Conservation (phyloP, 1,284 basidiomycete genomes). For the Kwoniella shivajii region DNA sequence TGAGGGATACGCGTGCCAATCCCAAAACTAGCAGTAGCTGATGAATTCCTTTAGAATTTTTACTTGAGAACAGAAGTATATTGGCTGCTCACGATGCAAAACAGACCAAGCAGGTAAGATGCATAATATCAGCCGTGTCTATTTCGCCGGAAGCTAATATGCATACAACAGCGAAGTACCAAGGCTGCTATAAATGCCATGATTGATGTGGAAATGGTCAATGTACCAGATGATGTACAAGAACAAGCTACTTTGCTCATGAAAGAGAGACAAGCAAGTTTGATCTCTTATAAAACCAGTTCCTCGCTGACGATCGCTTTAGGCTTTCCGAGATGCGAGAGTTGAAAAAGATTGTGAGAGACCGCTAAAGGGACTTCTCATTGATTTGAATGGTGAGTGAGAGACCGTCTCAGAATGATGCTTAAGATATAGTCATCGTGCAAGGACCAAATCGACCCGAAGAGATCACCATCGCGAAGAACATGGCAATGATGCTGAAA, state of each 20-base stretch:
- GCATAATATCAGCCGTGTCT: not conserved
- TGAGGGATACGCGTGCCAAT: conserved; percentile 8
- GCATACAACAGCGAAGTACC: conserved; percentile 27
- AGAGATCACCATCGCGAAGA: conserved; percentile 31
- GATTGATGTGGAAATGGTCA: conserved; percentile 15
- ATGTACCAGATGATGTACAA: conserved; percentile 28
- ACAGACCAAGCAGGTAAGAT: conserved; percentile 33
- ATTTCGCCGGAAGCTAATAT: not conserved
- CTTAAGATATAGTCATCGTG: conserved; percentile 12
- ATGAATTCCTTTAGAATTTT: conserved; percentile 35
- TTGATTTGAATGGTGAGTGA: conserved; percentile 43
- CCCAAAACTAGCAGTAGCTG: not conserved
- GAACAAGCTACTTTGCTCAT: conserved; percentile 36
- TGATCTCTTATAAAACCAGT: no score
- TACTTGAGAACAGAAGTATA: conserved; percentile 43
- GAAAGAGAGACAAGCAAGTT: conserved; percentile 31
- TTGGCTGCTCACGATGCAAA: conserved; percentile 37
- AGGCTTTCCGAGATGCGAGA: conserved; percentile 42
- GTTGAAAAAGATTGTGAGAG: conserved; percentile 36
- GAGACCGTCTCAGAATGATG: not conserved
- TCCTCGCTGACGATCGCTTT: no score
- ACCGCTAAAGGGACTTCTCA: conserved; percentile 43
- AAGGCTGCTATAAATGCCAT: conserved; percentile 32
- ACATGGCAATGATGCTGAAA: conserved; percentile 19
- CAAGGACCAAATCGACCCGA: conserved; percentile 23